Percentiles rank a stretch among this genome's conserved stretches.
Evolutionary conservation across 2,329 filamentous ascomycete species (phyloP).

Genomic region (Fusarium sp.): DNA sequence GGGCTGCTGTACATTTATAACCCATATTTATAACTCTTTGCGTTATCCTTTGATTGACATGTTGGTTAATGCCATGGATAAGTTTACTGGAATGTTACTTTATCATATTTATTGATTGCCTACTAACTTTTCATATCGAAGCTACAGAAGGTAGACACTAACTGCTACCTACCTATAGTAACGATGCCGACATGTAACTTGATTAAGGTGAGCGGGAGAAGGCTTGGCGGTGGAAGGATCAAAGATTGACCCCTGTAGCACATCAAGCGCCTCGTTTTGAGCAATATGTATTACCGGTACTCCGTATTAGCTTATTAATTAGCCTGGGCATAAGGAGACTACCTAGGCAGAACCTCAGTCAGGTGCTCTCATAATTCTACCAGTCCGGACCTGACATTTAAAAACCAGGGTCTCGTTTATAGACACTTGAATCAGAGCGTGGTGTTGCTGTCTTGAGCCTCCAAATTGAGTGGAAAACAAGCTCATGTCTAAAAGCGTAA

Average conservation of each 20-base stretch:
- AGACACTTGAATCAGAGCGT: background rate
- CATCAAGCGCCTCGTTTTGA: conserved; percentile 14
- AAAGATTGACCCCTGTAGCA: conserved; percentile 27
- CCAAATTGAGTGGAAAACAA: conserved; percentile 24
- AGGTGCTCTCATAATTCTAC: too few species aligned
- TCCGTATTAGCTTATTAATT: background rate
- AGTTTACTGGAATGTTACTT: background rate
- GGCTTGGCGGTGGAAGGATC: conserved; percentile 26
- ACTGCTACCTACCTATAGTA: too few species aligned
- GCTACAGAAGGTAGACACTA: background rate
- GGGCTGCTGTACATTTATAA: background rate
- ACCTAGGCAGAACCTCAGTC: background rate
- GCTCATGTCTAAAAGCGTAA: conserved; percentile 32
- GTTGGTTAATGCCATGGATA: background rate
- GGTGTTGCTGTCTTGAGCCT: conserved; percentile 16
- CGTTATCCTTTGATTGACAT: background rate
- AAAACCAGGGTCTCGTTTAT: background rate
- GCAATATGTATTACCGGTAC: background rate
- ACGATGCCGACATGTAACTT: background rate
- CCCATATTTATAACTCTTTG: background rate
- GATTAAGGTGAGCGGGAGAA: background rate
- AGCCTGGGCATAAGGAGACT: background rate
- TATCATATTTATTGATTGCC: background rate
- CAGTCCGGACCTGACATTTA: background rate
- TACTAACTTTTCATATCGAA: background rate